Evolutionary conservation across 305 asterid genomes (phyloP).

Genomic region (Plantago coronopus): DNA sequence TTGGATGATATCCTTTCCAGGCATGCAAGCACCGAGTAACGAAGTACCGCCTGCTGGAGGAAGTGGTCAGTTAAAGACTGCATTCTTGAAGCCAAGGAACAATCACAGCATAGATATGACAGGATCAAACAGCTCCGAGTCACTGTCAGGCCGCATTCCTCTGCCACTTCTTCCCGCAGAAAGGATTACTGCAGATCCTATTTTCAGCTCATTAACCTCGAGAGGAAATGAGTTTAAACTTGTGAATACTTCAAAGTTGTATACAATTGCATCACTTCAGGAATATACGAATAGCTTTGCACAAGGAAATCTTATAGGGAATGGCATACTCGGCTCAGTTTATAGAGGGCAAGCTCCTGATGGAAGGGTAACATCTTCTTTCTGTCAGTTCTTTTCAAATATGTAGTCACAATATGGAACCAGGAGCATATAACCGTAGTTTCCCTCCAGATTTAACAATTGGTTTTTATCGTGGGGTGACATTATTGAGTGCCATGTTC

Average conservation of each 20-base stretch:
- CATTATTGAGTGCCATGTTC: not conserved
- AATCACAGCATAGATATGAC: slow-evolving; percentile 51
- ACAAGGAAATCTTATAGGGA: slow-evolving; percentile 75
- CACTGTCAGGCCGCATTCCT: slow-evolving; percentile 35
- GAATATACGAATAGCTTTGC: slow-evolving; percentile 84
- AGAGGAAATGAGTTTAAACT: slow-evolving; percentile 30
- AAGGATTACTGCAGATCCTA: slow-evolving; percentile 56
- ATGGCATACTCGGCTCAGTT: slow-evolving; percentile 72
- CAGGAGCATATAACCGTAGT: too few species aligned
- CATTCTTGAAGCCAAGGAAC: slow-evolving; percentile 29
- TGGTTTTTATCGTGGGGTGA: too few species aligned
- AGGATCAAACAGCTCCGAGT: slow-evolving; percentile 34
- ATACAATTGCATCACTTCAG: slow-evolving; percentile 75
- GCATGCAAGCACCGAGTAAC: slow-evolving; percentile 32
- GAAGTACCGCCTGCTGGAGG: slow-evolving; percentile 34
- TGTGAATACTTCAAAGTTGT: slow-evolving; percentile 41
- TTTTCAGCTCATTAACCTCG: slow-evolving; percentile 39
- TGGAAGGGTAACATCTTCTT: slow-evolving; percentile 53
- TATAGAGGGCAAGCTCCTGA: slow-evolving; percentile 68
- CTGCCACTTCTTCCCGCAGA: slow-evolving; percentile 59
- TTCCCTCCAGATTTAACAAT: too few species aligned
- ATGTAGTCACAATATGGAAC: too few species aligned
- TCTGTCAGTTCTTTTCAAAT: too few species aligned
- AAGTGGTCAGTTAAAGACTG: slow-evolving; percentile 32
- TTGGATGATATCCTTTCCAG: slow-evolving; percentile 16